These are phyloP conservation scores for Larix sibirica DNA, from an alignment of 83 land plant genomes.

Conservation along the genomic window DNA sequence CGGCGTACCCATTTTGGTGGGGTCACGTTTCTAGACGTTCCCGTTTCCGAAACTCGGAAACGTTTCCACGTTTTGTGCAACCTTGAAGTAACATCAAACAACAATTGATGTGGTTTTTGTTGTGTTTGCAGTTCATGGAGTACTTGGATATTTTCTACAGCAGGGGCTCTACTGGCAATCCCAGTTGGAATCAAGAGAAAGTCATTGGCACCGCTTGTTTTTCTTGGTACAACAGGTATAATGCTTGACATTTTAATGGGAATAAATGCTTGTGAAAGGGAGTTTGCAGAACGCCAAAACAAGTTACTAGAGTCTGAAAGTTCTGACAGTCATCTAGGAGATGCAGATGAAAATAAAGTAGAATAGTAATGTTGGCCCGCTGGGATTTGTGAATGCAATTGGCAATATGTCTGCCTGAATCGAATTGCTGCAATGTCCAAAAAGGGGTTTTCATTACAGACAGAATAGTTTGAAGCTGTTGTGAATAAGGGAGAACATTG, in stretches of 20 bases:
- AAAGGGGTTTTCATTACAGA: neutral
- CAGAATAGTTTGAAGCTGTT: neutral
- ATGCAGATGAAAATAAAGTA: constrained; percentile 10
- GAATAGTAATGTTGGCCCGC: neutral
- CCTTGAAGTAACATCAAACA: no score
- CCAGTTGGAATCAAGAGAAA: constrained; percentile 88
- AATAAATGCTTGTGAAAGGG: constrained; percentile 81
- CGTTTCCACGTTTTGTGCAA: no score
- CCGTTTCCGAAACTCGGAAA: no score
- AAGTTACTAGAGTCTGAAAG: constrained; percentile 27
- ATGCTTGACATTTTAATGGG: constrained; percentile 94
- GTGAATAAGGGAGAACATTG: neutral
- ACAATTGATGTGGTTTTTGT: neutral
- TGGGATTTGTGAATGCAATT: neutral
- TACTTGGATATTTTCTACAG: constrained; percentile 86
- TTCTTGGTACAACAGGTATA: constrained; percentile 91
- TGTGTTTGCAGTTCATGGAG: constrained; percentile 54
- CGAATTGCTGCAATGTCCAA: neutral
- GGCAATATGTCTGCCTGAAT: neutral
- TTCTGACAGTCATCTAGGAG: constrained; percentile 2
- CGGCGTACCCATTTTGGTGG: no score
- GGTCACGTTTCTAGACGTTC: no score
- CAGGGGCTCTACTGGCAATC: constrained; percentile 88
- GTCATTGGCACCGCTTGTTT: constrained; percentile 84
- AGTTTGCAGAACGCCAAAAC: constrained; percentile 72